Conservation (phyloP, 306 rosid species). For the Lupinus albus region DNA sequence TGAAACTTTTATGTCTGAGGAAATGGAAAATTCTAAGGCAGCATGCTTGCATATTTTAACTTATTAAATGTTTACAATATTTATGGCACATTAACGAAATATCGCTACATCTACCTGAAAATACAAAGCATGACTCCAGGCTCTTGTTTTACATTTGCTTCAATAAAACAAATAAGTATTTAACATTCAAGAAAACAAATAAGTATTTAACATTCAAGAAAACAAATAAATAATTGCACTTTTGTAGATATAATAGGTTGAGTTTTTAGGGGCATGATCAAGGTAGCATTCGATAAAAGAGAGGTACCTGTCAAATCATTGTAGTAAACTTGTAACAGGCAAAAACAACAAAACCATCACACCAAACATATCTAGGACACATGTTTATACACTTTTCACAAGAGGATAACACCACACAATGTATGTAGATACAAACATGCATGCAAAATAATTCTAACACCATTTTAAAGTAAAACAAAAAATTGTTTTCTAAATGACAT, state of each 20-base stretch:
- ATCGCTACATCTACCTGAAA: not conserved
- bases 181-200: no score
- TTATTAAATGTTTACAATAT: not conserved
- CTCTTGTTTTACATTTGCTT: not conserved
- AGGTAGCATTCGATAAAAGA: not conserved
- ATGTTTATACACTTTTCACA: not conserved
- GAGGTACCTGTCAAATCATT: not conserved
- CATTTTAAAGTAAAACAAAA: not conserved
- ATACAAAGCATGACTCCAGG: conserved; percentile 3
- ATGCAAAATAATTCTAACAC: conserved; percentile 14
- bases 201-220: no score
- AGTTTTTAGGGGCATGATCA: not conserved
- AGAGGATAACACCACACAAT: not conserved
- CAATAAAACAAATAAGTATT: no score
- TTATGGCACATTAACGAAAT: not conserved
- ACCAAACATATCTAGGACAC: conserved; percentile 20
- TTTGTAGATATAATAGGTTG: not conserved
- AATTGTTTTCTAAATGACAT: not conserved
- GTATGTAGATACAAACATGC: conserved; percentile 1
- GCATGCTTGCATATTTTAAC: not conserved
- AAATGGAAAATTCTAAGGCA: conserved; percentile 5
- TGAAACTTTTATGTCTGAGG: conserved; percentile 8
- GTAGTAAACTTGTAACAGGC: not conserved
- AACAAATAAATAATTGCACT: no score
- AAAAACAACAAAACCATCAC: conserved; percentile 4